Base-by-base conservation (phyloP, 768 basidiomycete genomes). In the Lentinula edodes region DNA sequence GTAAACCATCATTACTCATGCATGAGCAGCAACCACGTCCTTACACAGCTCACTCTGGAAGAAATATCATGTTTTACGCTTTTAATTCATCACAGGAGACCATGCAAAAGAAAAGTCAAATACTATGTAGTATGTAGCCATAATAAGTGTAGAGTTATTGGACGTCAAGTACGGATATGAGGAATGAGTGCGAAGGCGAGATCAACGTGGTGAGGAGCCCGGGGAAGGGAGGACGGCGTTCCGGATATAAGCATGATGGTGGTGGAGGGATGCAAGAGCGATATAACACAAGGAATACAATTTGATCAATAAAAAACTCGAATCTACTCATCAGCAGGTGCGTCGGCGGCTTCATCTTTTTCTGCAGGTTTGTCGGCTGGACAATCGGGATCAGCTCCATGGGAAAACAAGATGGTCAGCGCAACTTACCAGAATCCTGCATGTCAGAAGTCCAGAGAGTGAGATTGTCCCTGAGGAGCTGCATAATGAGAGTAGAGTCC, bases 381-480 rank as follows among this genome's bases (percentile, higher is more conserved):
- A 60, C 52, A 52, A 45, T 51, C 63, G 65, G 16, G 46, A 51
- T 32, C 9, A 48, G 64, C 60, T 50, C 65, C 50, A 15, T 61
- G 62, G 61, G 53, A 52, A 13, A 57, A 34, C 2, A 52, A 16
- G 13, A 7, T 39, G 4, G 16, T 3, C 18, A 42, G 15, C 5
- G 0, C 39, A 3, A 84, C 88, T 60, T 62, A 90, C 90, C 90
- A 73, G 88, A 83, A 63, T 95, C 94, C 75, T 95, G 92, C 91
- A 97, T 95, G 75, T 97, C 95, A 51, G 93, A 95, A 62, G 95
- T 97, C 95, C 95, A 98, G 70, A 98, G 85, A 53, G 95, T 97
- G 48, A 98, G 80, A 86, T 98, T 98, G 76, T 98, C 95, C 71
- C 95, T 88, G 73, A 98, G 86, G 65, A 98, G 80, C 77, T 98